Conservation (phyloP, 1,284 basidiomycete genomes). For the Omphalotus olearius region DNA sequence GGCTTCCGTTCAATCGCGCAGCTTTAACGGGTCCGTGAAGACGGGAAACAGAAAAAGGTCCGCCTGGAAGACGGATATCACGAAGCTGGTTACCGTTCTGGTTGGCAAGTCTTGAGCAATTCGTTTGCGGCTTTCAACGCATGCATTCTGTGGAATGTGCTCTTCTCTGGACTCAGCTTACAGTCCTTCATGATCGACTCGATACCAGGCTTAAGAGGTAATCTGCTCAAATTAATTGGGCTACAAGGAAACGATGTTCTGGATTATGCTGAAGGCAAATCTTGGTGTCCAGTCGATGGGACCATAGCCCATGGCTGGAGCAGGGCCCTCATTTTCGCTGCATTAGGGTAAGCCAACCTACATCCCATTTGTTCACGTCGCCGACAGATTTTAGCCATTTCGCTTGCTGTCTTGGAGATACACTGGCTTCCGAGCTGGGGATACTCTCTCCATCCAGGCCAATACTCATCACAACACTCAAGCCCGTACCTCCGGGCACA, state of each 20-base stretch:
- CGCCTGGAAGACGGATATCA: slow-evolving; percentile 77
- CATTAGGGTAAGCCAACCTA: slow-evolving; percentile 59
- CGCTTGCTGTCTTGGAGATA: slow-evolving; percentile 82
- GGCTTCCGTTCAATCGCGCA: neutral
- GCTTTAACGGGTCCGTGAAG: slow-evolving; percentile 24
- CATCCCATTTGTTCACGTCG: neutral
- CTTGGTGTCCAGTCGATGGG: slow-evolving; percentile 55
- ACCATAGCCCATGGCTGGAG: slow-evolving; percentile 43
- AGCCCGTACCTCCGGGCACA: slow-evolving; percentile 80
- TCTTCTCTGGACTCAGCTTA: slow-evolving; percentile 38
- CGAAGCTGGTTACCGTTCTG: slow-evolving; percentile 65
- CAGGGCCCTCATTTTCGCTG: slow-evolving; percentile 56
- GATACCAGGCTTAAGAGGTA: neutral
- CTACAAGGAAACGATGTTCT: slow-evolving; percentile 14
- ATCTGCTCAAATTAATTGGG: slow-evolving; percentile 12
- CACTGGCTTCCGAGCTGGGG: slow-evolving; percentile 76
- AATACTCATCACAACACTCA: slow-evolving; percentile 70
- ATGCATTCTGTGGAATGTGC: slow-evolving; percentile 59
- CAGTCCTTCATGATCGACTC: slow-evolving; percentile 26
- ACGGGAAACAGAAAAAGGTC: slow-evolving; percentile 67
- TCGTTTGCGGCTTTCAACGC: slow-evolving; percentile 69
- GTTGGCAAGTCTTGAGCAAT: slow-evolving; percentile 81
- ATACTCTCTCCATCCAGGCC: slow-evolving; percentile 72
- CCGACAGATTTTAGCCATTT: slow-evolving; percentile 53
- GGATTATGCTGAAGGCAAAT: slow-evolving; percentile 19